phyloP scores from a whole-genome alignment of 345 rosid species.

The Bruguiera sexangula region DNA sequence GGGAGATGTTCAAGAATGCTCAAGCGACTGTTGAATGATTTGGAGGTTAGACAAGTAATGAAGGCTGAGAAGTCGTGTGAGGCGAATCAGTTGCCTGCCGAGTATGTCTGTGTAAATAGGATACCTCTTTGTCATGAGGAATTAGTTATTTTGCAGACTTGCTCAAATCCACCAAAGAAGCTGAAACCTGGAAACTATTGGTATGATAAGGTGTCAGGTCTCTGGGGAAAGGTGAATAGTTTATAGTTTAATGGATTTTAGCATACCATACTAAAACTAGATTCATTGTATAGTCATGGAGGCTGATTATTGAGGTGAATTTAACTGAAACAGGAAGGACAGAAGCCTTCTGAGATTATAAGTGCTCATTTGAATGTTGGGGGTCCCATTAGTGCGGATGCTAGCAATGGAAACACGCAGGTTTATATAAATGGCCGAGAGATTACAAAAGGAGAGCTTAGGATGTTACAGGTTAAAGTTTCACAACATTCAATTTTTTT shows the following conservation, averaged over 20 bases:
- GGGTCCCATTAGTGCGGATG: constrained; percentile 44
- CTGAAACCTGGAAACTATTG: constrained; percentile 55
- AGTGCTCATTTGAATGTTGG: constrained; percentile 53
- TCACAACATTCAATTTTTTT: not conserved
- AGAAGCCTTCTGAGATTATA: constrained; percentile 57
- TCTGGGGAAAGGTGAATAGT: constrained; percentile 58
- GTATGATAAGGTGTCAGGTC: constrained; percentile 59
- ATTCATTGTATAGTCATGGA: not conserved
- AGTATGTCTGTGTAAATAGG: constrained; percentile 56
- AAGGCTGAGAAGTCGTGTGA: constrained; percentile 59
- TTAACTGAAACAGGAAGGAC: constrained; percentile 46
- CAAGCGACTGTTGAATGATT: constrained; percentile 38
- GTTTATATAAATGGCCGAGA: constrained; percentile 69
- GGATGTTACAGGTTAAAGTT: constrained; percentile 41
- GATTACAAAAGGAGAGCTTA: constrained; percentile 49
- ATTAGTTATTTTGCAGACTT: constrained; percentile 44
- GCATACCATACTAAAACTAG: not conserved
- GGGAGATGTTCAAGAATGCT: constrained; percentile 54
- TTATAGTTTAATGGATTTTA: not conserved
- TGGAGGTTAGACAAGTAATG: constrained; percentile 59
- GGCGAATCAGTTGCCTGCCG: constrained; percentile 61
- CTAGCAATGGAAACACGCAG: constrained; percentile 57
- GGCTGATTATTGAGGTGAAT: not conserved
- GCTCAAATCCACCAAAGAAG: constrained; percentile 40
- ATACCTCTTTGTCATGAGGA: constrained; percentile 48